Evolutionary conservation across 139 green algal genomes (phyloP), one percentile per base, ranked within the genome.

Genomic region (Chlamydomonas asymmetrica): DNA sequence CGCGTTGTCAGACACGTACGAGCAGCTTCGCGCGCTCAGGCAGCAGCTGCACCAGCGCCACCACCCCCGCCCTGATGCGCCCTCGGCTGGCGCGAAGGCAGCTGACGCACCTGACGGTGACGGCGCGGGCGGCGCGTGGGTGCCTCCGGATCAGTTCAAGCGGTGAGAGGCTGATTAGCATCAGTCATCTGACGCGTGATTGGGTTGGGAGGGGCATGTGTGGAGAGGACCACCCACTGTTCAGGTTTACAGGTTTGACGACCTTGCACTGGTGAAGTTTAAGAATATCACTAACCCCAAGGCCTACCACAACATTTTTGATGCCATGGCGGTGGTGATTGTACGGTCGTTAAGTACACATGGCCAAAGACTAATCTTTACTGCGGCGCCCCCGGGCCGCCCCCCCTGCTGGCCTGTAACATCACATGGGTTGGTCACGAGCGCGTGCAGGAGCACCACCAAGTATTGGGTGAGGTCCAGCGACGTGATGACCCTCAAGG

Each of bases 401-500:
- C n/a, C n/a, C n/a, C n/a, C n/a, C n/a, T n/a, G n/a, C n/a, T n/a
- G n/a, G n/a, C n/a, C n/a, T n/a, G n/a, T n/a, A n/a, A n/a, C n/a
- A n/a, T n/a, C n/a, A n/a, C n/a, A n/a, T n/a, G n/a, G n/a, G n/a
- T n/a, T n/a, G n/a, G n/a, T n/a, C n/a, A n/a, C n/a, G n/a, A n/a
- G 8, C 1, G 34, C 32, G 6, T 38, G 2, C 78, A 84, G 79
- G 73, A 77, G 78, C 48, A 96, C 90, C 4, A 92, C 84, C 78
- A 97, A 97, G 82, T 95, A 89, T 69, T 97, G 92, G 92, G 74
- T 95, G 45, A 76, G 81, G 45, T 85, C 90, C 0, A 62, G 72
- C 0, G 75, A 95, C 75, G 81, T 93, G 43, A 54, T 89, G 57
- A 41, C 71, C 2, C 73, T 96, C 45, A 93, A 94, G 80, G 68